Percentiles rank a stretch among this genome's conserved stretches.
These are phyloP conservation scores for Talaromyces sp. DNA, from an alignment of 2,329 filamentous ascomycete species.

Conservation along the genomic window DNA sequence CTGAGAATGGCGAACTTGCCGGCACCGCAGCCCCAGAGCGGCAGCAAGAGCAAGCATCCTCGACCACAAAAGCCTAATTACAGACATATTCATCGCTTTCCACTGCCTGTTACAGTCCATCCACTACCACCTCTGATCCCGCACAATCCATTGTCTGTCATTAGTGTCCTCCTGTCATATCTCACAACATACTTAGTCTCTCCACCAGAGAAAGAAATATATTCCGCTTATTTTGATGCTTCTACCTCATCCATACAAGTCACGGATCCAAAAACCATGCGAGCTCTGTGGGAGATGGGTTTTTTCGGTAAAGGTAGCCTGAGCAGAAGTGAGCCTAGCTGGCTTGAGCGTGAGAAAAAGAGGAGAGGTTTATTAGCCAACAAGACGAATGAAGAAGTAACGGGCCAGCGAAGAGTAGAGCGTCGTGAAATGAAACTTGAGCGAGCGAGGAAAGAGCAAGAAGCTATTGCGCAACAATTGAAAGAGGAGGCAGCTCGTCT, in stretches of 20 bases:
- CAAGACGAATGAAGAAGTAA: constrained; percentile 78
- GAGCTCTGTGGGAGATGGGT: constrained; percentile 89
- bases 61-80: constrained; percentile 51
- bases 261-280: constrained; percentile 69
- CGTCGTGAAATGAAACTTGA: constrained; percentile 85
- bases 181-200: constrained; percentile 63
- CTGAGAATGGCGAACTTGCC: constrained; percentile 22
- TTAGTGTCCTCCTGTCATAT: constrained; percentile 76
- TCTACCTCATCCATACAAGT: constrained; percentile 81
- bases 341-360: constrained; percentile 79
- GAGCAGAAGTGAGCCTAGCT: constrained; percentile 91
- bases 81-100: constrained; percentile 75
- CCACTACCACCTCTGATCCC: constrained; percentile 86
- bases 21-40: constrained; percentile 12
- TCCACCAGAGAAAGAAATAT: constrained; percentile 59
- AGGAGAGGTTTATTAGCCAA: constrained; percentile 61
- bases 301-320: constrained; percentile 95
- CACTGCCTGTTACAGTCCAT: constrained; percentile 75
- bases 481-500: constrained; percentile 49
- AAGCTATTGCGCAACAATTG: constrained; percentile 72
- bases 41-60: constrained; percentile 12
- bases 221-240: constrained; percentile 75
- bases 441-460: constrained; percentile 79
- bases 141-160: constrained; percentile 82
- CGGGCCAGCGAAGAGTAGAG: constrained; percentile 71